Conservation (phyloP, 2,329 filamentous ascomycete genomes). For the Cylindrodendrum hubeiense region DNA sequence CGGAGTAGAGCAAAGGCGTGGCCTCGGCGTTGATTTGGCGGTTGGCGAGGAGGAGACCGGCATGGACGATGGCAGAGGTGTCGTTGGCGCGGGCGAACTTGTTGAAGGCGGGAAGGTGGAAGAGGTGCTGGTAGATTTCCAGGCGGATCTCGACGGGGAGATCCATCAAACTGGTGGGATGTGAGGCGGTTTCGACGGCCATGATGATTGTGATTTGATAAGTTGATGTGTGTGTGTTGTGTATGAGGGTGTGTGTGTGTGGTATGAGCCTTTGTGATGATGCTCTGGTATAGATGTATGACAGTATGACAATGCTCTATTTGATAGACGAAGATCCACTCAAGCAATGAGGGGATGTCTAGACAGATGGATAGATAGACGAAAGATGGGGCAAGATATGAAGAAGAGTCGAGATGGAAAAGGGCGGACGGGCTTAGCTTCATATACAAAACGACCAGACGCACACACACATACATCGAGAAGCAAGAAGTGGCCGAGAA, state of each 20-base stretch:
- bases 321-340: neutral
- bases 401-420: conserved; percentile 17
- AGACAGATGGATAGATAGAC: conserved; percentile 17
- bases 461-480: neutral
- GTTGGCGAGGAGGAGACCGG: conserved; percentile 55
- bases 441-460: conserved; percentile 33
- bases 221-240: neutral
- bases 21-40: conserved; percentile 57
- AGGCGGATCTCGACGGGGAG: conserved; percentile 61
- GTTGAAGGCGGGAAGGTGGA: conserved; percentile 50
- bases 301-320: neutral
- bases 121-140: conserved; percentile 59
- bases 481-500: conserved; percentile 6
- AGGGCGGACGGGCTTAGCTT: conserved; percentile 24
- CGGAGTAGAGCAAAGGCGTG: conserved; percentile 55
- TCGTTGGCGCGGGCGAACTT: conserved; percentile 33
- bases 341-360: conserved; percentile 5
- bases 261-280: neutral
- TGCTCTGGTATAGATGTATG: conserved; percentile 1
- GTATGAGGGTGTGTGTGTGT: neutral
- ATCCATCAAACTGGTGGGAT: conserved; percentile 49
- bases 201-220: conserved; percentile 28
- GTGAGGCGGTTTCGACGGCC: conserved; percentile 32
- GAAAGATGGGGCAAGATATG: conserved; percentile 13
- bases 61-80: conserved; percentile 43